Evolutionary conservation across 768 basidiomycete species (phyloP).

Genomic region (Lentinula raphanica): DNA sequence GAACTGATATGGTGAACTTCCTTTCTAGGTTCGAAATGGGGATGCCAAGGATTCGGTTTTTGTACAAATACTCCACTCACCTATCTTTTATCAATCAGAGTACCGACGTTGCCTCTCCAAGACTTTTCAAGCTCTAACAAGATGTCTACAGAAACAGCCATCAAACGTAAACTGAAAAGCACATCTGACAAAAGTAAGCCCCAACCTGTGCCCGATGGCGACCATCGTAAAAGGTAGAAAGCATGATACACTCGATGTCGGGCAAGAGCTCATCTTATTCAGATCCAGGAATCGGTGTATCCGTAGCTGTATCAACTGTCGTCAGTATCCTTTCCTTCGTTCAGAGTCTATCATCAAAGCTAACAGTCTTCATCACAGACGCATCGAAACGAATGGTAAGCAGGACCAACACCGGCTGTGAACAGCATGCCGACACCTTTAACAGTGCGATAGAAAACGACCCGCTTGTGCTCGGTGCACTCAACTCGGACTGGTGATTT

Average conservation of each 20-base stretch:
- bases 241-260: background rate
- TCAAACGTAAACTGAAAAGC: background rate
- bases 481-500: conserved; percentile 42
- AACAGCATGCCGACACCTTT: background rate
- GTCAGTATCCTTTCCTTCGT: background rate
- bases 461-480: conserved; percentile 47
- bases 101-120: background rate
- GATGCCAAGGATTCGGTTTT: conserved; percentile 3
- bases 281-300: conserved; percentile 68
- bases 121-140: too few relatives aligned
- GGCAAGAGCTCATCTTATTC: conserved; percentile 6
- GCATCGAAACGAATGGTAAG: conserved; percentile 69
- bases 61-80: conserved; percentile 1
- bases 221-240: conserved; percentile 7
- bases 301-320: conserved; percentile 70
- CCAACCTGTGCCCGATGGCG: background rate
- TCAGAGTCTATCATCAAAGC: background rate
- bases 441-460: conserved; percentile 43
- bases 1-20: background rate
- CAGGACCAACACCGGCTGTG: background rate
- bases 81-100: background rate
- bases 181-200: background rate
- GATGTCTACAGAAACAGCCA: background rate
- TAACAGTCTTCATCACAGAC: conserved; percentile 16
- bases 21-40: background rate